Base-by-base conservation (phyloP, 2,329 filamentous ascomycete genomes). In the Cladosporium sp. region DNA sequence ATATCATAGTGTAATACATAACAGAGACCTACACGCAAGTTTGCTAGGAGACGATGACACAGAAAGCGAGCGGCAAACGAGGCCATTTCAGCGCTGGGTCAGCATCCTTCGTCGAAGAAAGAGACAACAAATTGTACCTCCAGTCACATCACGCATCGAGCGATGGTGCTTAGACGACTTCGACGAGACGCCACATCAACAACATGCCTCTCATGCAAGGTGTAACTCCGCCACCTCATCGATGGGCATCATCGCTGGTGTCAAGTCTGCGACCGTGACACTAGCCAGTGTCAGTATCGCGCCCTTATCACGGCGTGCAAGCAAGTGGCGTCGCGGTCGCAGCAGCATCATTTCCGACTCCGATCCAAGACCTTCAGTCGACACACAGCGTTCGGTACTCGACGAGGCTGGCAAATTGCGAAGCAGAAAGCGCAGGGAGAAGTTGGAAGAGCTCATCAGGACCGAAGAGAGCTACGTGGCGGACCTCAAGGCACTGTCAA, bases 391-490 rank as follows among this genome's bases (percentile, higher is more conserved):
- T 12, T 74, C 75, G 15, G 69, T 76, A 12, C 70, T 86, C 10
- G 91, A 96, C 63, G 82, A 87, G 58, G 85, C 80, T 28, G 86
- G 88, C n/a, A 82, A 83, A 40, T 82, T 86, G 63, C 84, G 92
- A 54, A 84, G 90, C 1, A 73, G 89, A 19, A 88, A 91, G 66
- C 84, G 94, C 60, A 84, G 90, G 13, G 85, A 87, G 61, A 85
- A 96, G 37, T 74, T 97, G 35, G 89, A 94, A 68, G 94, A 97
- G 74, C 77, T 97, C 51, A 84, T 97, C 60, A 82, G 77, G 57
- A 96, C 92, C 0, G 94, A 97, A 72, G 89, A 94, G 70, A 85
- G 87, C 66, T 97, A 97, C 70, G 86, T 97, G 65, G 84, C 87
- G 15, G 93, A 96, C 66, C 74, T 97, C 58, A 90, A 90, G 65